Evolutionary conservation across 257 asterid species (phyloP), one percentile per base, ranked within the genome.

Genomic region (Henckelia pumila): DNA sequence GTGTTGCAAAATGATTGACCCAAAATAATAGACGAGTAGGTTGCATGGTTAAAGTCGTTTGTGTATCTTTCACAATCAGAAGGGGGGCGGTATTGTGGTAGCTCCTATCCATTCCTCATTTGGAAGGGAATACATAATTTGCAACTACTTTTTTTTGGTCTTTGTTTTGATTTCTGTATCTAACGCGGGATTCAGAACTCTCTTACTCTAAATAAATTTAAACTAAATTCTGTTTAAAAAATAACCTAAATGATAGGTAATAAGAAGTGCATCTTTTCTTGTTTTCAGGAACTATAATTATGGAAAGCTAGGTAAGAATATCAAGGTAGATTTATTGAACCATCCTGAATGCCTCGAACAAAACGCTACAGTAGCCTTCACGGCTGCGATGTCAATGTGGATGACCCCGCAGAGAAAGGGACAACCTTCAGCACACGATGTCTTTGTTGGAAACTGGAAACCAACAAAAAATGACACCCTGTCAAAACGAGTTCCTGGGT

Each of bases 311-410:
- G 99, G 96, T 13, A 86, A 85, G 72, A 95, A 79, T 76, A 64
- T 93, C 0, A 85, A 88, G 80, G 73, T 60, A 30, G 99, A 93
- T 69, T 60, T 93, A 75, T 63, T 93, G 84, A 82, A 75, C 87
- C 99, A 93, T 77, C 99, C 97, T 0, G 98, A 93, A 71, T 84
- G 85, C 85, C 66, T 93, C 5, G 99, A 93, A 69, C 96, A 93
- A 68, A 93, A 93, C 20, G 97, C 99, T 4, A 93, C 99, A 32
- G 70, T 86, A 59, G 96, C 96, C n/a, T 93, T 88, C 86, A 89
- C 81, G 67, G 88, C 95, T 19, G 96, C 95, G n/a, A 93, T 93
- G 0, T 84, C 78, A 80, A 67, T 68, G 73, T 93, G 99, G 99
- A 88, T 88, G 96, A 79, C 88, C 9, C 87, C 96, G 1, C 25